Base-by-base conservation (phyloP, 2,329 filamentous ascomycete species). In the Ophiocordyceps robertsii region DNA sequence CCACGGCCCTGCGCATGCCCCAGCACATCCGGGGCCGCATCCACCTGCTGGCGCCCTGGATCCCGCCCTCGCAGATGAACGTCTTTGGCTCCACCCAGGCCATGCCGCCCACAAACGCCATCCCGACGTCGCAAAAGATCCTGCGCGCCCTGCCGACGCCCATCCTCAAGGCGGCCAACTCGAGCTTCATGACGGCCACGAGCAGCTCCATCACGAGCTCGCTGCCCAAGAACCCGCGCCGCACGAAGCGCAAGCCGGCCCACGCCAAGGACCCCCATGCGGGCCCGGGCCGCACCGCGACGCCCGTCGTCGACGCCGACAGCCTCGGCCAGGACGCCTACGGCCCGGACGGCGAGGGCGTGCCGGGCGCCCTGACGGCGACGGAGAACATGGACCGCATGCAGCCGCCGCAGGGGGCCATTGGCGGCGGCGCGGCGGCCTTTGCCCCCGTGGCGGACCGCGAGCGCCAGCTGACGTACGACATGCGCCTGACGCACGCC, bases 11-110 rank as follows among this genome's bases (percentile, higher is more conserved):
- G 37, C 84, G 92, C 37, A 94, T 98, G 76, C 92, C 92, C 4
- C 89, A 95, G 54, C 86, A 95, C 56, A 93, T 98, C 47, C 82
- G 89, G 6, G 92, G 92, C 17, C 82, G 87, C 42, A 92, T 98
- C 43, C 92, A 98, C 61, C 75, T 98, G 3, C 73, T 98, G 9
- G 90, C 92, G 1, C 92, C 92, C 0, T 95, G 88, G 92, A 96
- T 98, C 38, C 92, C 92, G 1, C 92, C 92, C 0, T 96, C 87
- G 5, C 88, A 95, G 58, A 83, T 95, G 70, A 88, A 80, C 42
- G 80, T 83, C 16, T 81, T 89, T 49, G 80, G 82, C 27, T 73
- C 76, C 2, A 80, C 84, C 14, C 80, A 86, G 53, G 80, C 80
- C 14, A 72, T 82, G 4, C 82, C 85, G 0, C 89, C 89, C 0